These are phyloP conservation scores for Cystoisospora suis DNA, from an alignment of 169 alveolate genomes.

Conservation along the genomic window DNA sequence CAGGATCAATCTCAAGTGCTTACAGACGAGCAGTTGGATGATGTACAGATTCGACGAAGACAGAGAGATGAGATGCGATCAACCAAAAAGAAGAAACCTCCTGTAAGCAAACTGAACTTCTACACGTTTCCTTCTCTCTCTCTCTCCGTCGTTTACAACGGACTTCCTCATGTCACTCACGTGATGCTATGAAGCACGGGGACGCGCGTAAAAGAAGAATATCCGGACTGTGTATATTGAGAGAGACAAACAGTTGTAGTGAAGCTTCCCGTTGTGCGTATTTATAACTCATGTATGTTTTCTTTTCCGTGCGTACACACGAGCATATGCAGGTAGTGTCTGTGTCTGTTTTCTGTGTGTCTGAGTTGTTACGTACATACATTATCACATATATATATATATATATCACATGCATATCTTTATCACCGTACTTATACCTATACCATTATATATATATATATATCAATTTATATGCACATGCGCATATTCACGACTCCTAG, in stretches of 20 bases:
- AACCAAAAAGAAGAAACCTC: neutral
- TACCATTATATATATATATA: neutral
- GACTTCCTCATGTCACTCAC: too few species aligned
- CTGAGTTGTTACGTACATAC: neutral
- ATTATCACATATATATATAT: neutral
- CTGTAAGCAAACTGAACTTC: neutral
- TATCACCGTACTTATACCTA: neutral
- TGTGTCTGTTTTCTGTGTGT: neutral
- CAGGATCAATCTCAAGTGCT: neutral
- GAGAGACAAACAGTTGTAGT: too few species aligned
- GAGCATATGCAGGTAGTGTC: neutral
- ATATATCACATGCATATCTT: neutral
- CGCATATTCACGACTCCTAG: neutral
- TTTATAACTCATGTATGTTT: neutral
- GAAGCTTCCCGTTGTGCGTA: too few species aligned
- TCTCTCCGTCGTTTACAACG: neutral
- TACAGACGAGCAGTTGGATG: neutral
- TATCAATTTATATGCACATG: neutral
- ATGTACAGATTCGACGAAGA: constrained; percentile 6
- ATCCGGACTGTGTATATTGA: too few species aligned
- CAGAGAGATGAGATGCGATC: neutral
- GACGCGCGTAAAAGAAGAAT: too few species aligned
- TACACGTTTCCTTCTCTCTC: neutral
- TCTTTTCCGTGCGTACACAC: neutral
- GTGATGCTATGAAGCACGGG: too few species aligned